Evolutionary conservation across 2,329 filamentous ascomycete genomes (phyloP), one percentile per base, ranked within the genome.

Genomic region (Lachnellula arida): DNA sequence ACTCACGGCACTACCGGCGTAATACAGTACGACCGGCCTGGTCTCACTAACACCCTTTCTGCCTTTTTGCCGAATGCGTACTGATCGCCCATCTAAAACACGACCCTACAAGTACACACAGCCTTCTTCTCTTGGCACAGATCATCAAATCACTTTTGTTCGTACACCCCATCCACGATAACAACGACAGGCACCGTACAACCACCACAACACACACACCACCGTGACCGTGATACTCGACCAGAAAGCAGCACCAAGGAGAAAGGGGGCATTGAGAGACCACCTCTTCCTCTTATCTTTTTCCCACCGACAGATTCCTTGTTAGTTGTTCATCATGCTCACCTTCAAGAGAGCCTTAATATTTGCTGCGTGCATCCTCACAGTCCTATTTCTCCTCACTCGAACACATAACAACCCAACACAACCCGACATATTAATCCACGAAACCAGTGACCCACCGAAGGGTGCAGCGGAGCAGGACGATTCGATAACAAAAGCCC

Each of bases 341-440:
- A 88, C 88, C 67, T 89, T 89, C 69, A 83, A 85, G 68, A 87
- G 88, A 73, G 88, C 88, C 68, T 72, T 95, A 60, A 75, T 90
- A 64, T 80, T 86, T 54, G 88, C 90, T 48, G 80, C 82, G 65
- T 81, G 86, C 69, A 74, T 92, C 61, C 73, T 93, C 65, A 81
- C 83, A 28, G 76, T 89, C 67, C 78, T 92, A 73, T 85, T 86
- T 74, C 74, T 93, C 60, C 78, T 91, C 62, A 83, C 83, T 58
- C 81, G 81, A 57, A 79, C 83, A 46, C 84, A 86, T 68, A 66
- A 65, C 63, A 19, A 19, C 28, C 32, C 40, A 55, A 17, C 43
- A 35, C 35, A 53, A 57, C 25, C 51, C 47, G 22, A 17, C 5
- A 42, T 49, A 53, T 43, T 53, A 34, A 46, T 57, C 2, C 46